These are phyloP conservation scores for Talaromyces albobiverticillius DNA, from an alignment of 2,329 filamentous ascomycete genomes.

Conservation along the genomic window DNA sequence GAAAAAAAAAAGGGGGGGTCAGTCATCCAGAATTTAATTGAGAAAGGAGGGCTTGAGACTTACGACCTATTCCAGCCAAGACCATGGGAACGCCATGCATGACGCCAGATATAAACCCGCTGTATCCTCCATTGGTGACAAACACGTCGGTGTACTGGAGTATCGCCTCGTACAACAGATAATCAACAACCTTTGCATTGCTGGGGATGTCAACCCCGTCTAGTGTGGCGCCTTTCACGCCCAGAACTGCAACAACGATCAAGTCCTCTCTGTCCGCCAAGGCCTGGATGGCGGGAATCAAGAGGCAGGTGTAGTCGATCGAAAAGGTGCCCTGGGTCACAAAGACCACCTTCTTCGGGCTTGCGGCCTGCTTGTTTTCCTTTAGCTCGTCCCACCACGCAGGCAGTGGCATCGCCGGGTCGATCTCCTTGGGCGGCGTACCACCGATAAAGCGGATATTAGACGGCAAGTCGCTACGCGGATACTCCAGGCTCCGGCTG, in stretches of 20 bases:
- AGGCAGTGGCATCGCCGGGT: neutral
- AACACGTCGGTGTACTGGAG: neutral
- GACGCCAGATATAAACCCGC: neutral
- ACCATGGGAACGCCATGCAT: conserved; percentile 3
- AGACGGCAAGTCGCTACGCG: neutral
- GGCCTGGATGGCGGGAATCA: neutral
- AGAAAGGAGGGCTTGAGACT: neutral
- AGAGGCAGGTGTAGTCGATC: neutral
- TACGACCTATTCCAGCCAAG: neutral
- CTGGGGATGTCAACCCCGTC: neutral
- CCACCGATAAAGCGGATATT: neutral
- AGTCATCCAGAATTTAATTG: neutral
- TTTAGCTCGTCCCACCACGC: neutral
- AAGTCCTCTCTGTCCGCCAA: neutral
- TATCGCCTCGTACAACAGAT: neutral
- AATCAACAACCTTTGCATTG: neutral
- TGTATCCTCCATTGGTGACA: neutral
- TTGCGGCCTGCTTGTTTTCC: neutral
- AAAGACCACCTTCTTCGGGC: neutral
- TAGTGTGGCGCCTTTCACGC: neutral
- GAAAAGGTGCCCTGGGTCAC: neutral
- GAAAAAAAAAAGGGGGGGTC: neutral
- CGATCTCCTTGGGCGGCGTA: neutral
- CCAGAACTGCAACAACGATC: neutral
- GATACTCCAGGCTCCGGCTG: neutral